Base-by-base conservation (phyloP, 805 yeast species). In the Sugiyamaella floridensis region DNA sequence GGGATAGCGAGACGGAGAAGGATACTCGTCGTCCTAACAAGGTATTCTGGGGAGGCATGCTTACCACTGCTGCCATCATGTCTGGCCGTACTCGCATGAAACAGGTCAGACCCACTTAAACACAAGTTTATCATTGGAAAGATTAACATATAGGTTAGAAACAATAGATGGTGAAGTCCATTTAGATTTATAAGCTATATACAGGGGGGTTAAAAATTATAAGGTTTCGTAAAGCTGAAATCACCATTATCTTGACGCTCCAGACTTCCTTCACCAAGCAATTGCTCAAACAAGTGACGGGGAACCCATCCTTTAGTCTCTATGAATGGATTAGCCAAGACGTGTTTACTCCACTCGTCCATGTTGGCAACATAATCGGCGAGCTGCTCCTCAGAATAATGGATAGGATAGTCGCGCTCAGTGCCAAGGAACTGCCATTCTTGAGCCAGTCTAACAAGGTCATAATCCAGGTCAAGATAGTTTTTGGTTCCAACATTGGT, bases 261-360 rank as follows among this genome's bases (percentile, higher is more conserved):
- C 52, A 92, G 73, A 52, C 84, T 74, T 0, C 92, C 93, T 55
- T 82, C 82, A 18, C 81, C 79, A 42, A 81, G 68, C 61, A 88
- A 74, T 47, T 79, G 78, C 34, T 81, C 84, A 64, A 92, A 90
- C 85, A 89, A 81, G 65, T 89, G 96, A 65, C 89, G 96, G 15
- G 98, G 97, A 53, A 93, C 79, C 96, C 97, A 92, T 4, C 97
- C 97, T 51, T 86, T 85, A 20, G 97, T 86, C 46, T 92, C 92
- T 29, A 87, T 84, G 69, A 89, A 90, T 43, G 97, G 97, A 48
- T 82, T 77, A 5, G 82, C 74, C 40, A 84, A 77, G 46, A 86
- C 70, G 59, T 80, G 81, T 57, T 78, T 71, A 68, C 88, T 92
- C 72, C 87, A 86, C 29, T 75, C 77, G 54, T 79, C 82, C 60